These are phyloP conservation scores for Perilla frutescens DNA, from an alignment of 257 asterid genomes.

Conservation along the genomic window DNA sequence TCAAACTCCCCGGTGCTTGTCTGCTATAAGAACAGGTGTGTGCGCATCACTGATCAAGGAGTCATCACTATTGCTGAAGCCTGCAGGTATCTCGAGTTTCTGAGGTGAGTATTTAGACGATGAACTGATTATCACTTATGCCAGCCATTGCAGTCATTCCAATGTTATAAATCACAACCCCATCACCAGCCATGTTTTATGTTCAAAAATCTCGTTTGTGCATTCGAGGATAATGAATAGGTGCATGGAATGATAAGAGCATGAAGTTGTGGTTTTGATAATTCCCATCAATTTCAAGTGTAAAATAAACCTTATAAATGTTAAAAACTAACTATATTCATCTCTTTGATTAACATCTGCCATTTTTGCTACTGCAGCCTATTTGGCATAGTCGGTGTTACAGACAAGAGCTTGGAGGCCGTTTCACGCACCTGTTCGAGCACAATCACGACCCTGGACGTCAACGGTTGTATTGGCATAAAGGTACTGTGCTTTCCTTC, in stretches of 20 bases:
- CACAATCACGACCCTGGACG: slow-evolving; percentile 84
- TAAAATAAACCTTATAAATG: no score
- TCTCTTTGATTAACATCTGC: background rate
- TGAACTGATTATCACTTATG: background rate
- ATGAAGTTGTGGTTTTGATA: no score
- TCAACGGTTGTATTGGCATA: slow-evolving; percentile 88
- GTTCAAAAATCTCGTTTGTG: background rate
- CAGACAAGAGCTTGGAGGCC: slow-evolving; percentile 78
- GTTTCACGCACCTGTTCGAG: slow-evolving; percentile 66
- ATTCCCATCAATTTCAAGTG: no score
- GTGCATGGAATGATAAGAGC: no score
- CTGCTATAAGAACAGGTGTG: slow-evolving; percentile 66
- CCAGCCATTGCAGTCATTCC: background rate
- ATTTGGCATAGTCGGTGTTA: slow-evolving; percentile 95
- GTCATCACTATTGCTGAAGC: slow-evolving; percentile 76
- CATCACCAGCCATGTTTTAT: background rate
- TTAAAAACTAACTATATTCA: no score
- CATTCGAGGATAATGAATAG: no score
- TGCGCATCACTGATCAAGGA: slow-evolving; percentile 75
- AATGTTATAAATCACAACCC: slow-evolving; percentile 1
- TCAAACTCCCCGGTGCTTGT: slow-evolving; percentile 23
- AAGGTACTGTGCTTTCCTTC: slow-evolving; percentile 52
- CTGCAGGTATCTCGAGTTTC: slow-evolving; percentile 77
- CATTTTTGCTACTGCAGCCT: slow-evolving; percentile 59
- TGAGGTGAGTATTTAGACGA: slow-evolving; percentile 57